Conservation (phyloP, 2,329 filamentous ascomycete genomes). For the Cladophialophora immunda region DNA sequence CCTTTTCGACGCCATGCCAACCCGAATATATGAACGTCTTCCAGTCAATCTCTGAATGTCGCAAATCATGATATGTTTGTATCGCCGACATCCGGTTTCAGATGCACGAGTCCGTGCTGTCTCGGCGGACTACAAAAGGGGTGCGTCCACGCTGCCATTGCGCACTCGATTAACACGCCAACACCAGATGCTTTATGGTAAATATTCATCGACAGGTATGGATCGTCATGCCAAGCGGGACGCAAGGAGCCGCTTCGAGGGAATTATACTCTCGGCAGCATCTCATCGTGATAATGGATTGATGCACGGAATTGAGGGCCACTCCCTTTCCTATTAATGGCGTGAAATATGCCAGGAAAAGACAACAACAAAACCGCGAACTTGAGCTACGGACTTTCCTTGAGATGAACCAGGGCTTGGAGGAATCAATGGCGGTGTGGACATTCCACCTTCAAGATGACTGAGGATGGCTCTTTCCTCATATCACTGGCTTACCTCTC, state of each 20-base stretch:
- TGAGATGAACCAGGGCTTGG: neutral
- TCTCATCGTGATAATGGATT: neutral
- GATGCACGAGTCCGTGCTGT: neutral
- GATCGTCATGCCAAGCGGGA: neutral
- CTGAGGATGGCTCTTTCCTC: neutral
- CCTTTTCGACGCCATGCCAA: neutral
- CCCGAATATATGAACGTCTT: neutral
- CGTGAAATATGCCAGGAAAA: neutral
- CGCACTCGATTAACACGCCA: neutral
- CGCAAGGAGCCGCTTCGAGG: neutral
- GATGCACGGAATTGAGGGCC: neutral
- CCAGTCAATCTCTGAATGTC: neutral
- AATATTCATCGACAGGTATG: neutral
- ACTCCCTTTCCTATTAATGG: neutral
- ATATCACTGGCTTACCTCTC: neutral
- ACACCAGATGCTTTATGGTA: neutral
- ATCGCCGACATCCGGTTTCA: neutral
- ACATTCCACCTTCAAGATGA: neutral
- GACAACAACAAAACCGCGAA: neutral
- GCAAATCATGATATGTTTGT: neutral
- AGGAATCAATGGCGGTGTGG: neutral
- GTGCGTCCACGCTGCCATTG: neutral
- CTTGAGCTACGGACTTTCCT: neutral
- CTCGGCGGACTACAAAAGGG: neutral
- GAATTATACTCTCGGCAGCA: neutral